phyloP scores from a whole-genome alignment of 2,329 filamentous ascomycete genomes.

The Colletotrichum falcatum region DNA sequence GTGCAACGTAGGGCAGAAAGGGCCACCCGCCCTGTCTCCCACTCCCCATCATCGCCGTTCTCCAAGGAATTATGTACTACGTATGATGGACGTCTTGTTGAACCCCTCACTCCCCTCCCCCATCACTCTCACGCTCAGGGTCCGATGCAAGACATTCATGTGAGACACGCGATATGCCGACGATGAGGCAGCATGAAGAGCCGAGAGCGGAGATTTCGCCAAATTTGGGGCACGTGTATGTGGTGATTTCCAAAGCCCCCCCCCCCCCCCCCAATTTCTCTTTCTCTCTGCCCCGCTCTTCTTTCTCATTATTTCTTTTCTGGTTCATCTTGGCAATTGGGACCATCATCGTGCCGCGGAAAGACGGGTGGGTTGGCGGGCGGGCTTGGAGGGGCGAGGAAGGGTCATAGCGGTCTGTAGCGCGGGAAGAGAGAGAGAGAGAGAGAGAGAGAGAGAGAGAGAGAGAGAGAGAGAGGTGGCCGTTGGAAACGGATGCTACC shows the following conservation, averaged over 20 bases:
- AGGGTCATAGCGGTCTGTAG: constrained; percentile 35
- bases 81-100: background rate
- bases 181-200: background rate
- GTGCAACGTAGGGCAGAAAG: background rate
- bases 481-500: background rate
- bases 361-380: background rate
- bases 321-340: constrained; percentile 1
- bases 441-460: no score
- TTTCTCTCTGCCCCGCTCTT: no score
- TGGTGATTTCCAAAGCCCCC: constrained; percentile 12
- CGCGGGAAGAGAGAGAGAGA: no score
- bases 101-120: background rate
- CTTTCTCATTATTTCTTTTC: no score
- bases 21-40: no score
- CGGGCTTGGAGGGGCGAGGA: background rate
- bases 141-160: background rate
- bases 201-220: constrained; percentile 13
- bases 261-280: background rate
- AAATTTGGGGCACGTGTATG: constrained; percentile 16
- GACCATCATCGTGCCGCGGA: background rate
- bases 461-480: no score
- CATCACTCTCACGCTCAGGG: background rate
- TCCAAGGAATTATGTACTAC: background rate
- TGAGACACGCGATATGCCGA: background rate
- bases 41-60: background rate